phyloP scores from a whole-genome alignment of 257 asterid species.

The Jaltomata sinuosa region DNA sequence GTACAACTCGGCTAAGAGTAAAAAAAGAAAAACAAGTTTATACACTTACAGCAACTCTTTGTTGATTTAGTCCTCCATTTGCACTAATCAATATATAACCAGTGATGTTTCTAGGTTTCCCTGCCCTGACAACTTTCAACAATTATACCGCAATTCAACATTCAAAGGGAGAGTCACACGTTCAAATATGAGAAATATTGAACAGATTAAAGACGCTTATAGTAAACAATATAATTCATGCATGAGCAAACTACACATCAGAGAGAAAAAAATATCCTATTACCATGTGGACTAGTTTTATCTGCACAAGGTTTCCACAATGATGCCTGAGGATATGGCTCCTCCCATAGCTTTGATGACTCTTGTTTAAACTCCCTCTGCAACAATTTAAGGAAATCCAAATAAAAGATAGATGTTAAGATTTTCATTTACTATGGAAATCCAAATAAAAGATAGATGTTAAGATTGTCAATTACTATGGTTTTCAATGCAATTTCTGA shows the following conservation, averaged over 20 bases:
- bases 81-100: constrained; percentile 78
- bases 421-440: background rate
- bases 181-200: background rate
- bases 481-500: background rate
- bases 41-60: constrained; percentile 78
- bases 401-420: background rate
- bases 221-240: background rate
- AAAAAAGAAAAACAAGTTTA: background rate
- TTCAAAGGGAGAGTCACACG: constrained; percentile 3
- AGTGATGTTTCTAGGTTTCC: constrained; percentile 32
- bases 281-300: constrained; percentile 38
- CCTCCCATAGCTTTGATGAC: constrained; percentile 62
- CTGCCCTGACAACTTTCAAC: constrained; percentile 52
- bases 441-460: background rate
- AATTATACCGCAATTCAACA: constrained; percentile 20
- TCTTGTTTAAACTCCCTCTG: constrained; percentile 45
- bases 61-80: constrained; percentile 94
- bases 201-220: background rate
- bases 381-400: background rate
- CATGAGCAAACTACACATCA: background rate
- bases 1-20: background rate
- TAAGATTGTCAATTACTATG: background rate
- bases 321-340: constrained; percentile 43
- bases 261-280: background rate
- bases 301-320: constrained; percentile 82